Base-by-base conservation (phyloP, 352 stramenopile species). In the Peronosclerospora sorghi region DNA sequence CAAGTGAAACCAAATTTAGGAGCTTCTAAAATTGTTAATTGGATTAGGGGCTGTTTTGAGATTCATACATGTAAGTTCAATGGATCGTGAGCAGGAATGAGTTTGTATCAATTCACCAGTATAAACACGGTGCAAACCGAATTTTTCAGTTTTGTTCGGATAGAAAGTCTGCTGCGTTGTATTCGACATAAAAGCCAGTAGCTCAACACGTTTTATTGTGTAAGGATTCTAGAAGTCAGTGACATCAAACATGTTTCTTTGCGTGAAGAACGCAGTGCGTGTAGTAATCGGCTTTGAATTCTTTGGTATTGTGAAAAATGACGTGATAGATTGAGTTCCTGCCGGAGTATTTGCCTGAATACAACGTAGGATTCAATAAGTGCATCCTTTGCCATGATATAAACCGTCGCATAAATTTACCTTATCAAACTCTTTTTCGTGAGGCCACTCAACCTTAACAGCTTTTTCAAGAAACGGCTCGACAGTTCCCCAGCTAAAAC, bases 401-500 rank as follows among this genome's bases (percentile, higher is more conserved):
- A 32, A 54, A 38, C 6, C 41, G 35, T 30, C 7, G 35, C n/a
- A 42, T 34, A n/a, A n/a, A n/a, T n/a, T n/a, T n/a, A 80, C 68
- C 60, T 82, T 79, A 8, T 77, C 62, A 6, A 84, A 57, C 27
- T 83, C 68, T 47, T 82, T 80, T 3, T 83, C 72, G 28, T 84
- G 62, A 0, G 68, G 65, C 74, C 74, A 86, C 32, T 79, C 59
- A 35, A 86, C 74, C 37, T 79, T 73, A 1, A 71, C 56, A 17
- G 68, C 64, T 20, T 76, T 80, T 4, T 50, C 44, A 17, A 71
- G 39, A 19, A 75, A 82, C 19, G 68, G 68, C 21, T 82, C 72
- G 14, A 86, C 32, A 0, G 89, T 94, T 15, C 74, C 81, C 91
- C 91, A 97, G 41, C 77, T 95, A 62, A 97, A 97, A 32, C 91